Evolutionary conservation across 768 basidiomycete genomes (phyloP), one percentile per base, ranked within the genome.

Genomic region (Boletellus ananiceps): DNA sequence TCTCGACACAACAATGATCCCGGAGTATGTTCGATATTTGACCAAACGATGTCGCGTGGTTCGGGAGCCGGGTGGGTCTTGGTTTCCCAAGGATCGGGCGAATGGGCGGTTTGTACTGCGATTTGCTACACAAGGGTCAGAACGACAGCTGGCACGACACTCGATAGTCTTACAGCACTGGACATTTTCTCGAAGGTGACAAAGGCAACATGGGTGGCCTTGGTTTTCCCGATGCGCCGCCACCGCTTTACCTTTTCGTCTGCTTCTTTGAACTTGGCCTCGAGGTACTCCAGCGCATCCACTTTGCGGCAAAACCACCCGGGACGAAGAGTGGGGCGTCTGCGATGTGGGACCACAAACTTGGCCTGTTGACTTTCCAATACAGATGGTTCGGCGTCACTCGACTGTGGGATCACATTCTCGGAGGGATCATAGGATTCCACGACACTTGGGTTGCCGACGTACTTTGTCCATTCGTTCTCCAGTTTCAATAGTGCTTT

Each of bases 141-240:
- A 18, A 23, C 7, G 15, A 27, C 38, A 44, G 41, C 34, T 21
- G 43, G 37, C 8, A 32, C 3, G 15, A 19, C 29, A 33, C 19
- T 21, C 5, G 8, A 31, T 2, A 15, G 16, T 25, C 87, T 63
- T 64, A 93, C 91, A 21, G 93, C 91, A 57, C 85, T 86, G 1
- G 90, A 88, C 83, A 94, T 90, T 62, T 91, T 91, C 70, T 96
- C 92, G 58, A 99, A 97, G 0, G 96, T 98, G 16, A 98, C 88
- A 61, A 98, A 99, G 0, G 93, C 96, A 27, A 82, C 80, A 39
- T 85, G 83, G 1, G 90, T 91, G 2, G 93, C 77, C 57, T 79
- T 84, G 65, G 91, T 94, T 59, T 80, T 86, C 15, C 88, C 89
- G 4, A 68, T 69, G 56, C 77, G 74, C 39, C 95, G 74, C 61